A percentile compares a stretch with the other conserved stretches of the same genome.
Conservation (phyloP, 1,284 basidiomycete genomes). For the Agroathelia rolfsii region DNA sequence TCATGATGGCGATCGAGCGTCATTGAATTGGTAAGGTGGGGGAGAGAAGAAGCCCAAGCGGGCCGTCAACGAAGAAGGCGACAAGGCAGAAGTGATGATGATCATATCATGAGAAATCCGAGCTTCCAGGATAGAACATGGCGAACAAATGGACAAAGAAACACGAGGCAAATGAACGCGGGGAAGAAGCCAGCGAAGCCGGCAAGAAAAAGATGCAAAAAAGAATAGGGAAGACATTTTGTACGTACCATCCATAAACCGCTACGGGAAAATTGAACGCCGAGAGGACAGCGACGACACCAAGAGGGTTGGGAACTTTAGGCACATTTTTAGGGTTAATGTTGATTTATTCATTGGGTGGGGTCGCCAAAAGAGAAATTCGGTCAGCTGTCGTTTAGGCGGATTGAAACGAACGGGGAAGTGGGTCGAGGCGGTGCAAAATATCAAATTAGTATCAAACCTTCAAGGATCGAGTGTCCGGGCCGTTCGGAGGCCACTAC, state of each 20-base stretch:
- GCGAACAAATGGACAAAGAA: background rate
- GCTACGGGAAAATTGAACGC: slow-evolving; percentile 95
- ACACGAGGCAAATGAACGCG: slow-evolving; percentile 8
- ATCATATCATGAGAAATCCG: too few species aligned
- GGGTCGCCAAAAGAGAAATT: slow-evolving; percentile 5
- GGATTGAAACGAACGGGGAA: too few species aligned
- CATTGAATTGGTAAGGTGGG: slow-evolving; percentile 5
- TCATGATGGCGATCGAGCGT: too few species aligned
- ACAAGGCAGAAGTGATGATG: too few species aligned
- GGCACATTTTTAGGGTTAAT: background rate
- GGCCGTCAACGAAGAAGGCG: too few species aligned
- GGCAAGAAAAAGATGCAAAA: slow-evolving; percentile 4
- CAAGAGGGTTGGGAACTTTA: slow-evolving; percentile 86
- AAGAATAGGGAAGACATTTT: slow-evolving; percentile 7
- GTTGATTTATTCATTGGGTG: slow-evolving; percentile 6
- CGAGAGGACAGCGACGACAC: slow-evolving; percentile 83
- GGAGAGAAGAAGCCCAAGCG: too few species aligned
- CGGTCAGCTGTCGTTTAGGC: too few species aligned
- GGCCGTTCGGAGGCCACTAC: slow-evolving; percentile 79
- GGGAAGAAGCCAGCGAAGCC: slow-evolving; percentile 1
- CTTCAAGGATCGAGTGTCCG: slow-evolving; percentile 87
- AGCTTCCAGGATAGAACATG: too few species aligned
- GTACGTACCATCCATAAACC: slow-evolving; percentile 77
- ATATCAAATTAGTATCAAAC: slow-evolving; percentile 25
- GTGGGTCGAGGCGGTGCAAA: too few species aligned